phyloP scores from a whole-genome alignment of 1,139 yeast species.

The Meyerozyma sp. region DNA sequence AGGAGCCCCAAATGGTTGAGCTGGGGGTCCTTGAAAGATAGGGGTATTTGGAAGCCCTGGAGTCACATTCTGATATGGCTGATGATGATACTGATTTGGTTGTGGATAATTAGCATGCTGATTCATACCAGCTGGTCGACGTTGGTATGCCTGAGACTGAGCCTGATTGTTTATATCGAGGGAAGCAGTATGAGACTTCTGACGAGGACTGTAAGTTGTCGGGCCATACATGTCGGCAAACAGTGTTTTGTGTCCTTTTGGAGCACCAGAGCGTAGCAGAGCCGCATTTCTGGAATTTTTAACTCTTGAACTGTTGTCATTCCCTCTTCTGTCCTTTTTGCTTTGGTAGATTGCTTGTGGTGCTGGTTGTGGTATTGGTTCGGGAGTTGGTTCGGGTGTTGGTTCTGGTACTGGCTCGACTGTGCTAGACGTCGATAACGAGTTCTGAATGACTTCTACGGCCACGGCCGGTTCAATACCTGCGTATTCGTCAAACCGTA shows the following conservation, averaged over 20 bases:
- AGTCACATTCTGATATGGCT: background rate
- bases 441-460: slow-evolving; percentile 35
- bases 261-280: background rate
- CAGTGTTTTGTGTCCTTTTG: background rate
- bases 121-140: too few relatives aligned
- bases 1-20: background rate
- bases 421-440: slow-evolving; percentile 22
- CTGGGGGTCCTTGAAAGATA: too few relatives aligned
- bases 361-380: too few relatives aligned
- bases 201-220: background rate
- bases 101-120: background rate
- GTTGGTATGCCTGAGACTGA: background rate
- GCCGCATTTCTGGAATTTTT: background rate
- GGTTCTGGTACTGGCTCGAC: background rate
- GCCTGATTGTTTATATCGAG: background rate
- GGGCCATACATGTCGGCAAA: slow-evolving; percentile 1
- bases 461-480: slow-evolving; percentile 63
- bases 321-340: background rate
- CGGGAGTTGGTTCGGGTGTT: too few relatives aligned
- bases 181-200: background rate
- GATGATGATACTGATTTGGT: background rate
- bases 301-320: background rate
- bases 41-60: too few relatives aligned
- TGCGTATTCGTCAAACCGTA: slow-evolving; percentile 79
- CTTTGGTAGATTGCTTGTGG: background rate